Base-by-base conservation (phyloP, 495 filamentous ascomycete genomes). In the Darksidea phi region DNA sequence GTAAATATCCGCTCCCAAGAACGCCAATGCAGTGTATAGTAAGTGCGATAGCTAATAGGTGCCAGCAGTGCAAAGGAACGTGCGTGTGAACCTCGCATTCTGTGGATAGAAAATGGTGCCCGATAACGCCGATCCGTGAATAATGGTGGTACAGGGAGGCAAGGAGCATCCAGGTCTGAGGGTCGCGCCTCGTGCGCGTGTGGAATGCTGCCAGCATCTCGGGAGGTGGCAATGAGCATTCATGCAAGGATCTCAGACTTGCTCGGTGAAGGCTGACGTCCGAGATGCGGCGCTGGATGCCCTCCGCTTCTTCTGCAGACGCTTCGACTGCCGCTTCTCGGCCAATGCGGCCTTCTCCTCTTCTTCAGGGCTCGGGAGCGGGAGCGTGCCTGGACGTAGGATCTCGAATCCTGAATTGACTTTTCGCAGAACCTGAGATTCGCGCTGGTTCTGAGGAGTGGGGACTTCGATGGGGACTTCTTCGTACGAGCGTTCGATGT, bases 371-470 rank as follows among this genome's bases (percentile, higher is more conserved):
- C 54, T 59, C 24, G 36, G 46, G 42, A 56, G 68, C 28, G 38
- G 38, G 13, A 68, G 34, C 5, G 80, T 85, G 17, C 84, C 85
- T 15, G 82, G 82, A 25, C 76, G 77, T 0, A 86, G 69, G 38
- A 87, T 75, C 65, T 85, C 80, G 59, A 87, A 86, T 5, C 84
- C 84, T 10, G 78, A 77, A 59, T 86, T 86, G 15, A 86, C 80
- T 58, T 78, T 81, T 15, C 85, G 76, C 1, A 81, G 60, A 17
- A 79, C 71, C 52, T 81, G 78, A 10, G 79, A 70, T 13, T 80
- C 74, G 0, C 75, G 76, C 47, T 68, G 70, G 49, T 68, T 72
- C 20, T 53, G 68, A 10, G 63, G 55, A 25, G 69, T 67, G n/a
- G 67, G 24, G 10, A 67, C 45, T 6, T 25, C 51, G 17, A 36